Percentiles rank a stretch among this genome's conserved stretches.
These are phyloP conservation scores for Epichloe gansuensis DNA, from an alignment of 2,329 filamentous ascomycete species.

Conservation along the genomic window DNA sequence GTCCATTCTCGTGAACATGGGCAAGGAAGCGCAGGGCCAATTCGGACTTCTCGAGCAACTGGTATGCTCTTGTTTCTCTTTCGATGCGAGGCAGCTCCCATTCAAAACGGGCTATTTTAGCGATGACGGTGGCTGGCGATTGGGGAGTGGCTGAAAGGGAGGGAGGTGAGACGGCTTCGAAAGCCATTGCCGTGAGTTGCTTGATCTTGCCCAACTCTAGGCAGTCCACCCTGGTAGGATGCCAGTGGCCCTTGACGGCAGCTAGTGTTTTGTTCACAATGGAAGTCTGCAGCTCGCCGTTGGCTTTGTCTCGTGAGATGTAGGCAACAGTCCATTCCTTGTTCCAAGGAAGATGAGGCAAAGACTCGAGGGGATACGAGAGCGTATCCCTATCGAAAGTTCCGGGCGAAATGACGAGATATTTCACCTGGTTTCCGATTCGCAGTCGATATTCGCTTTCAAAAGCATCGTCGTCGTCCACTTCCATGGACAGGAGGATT, in stretches of 20 bases:
- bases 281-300: slow-evolving; percentile 15
- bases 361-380: slow-evolving; percentile 13
- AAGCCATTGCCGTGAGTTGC: background rate
- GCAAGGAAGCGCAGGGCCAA: slow-evolving; percentile 22
- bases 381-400: slow-evolving; percentile 6
- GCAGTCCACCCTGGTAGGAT: background rate
- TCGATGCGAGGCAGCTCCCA: slow-evolving; percentile 22
- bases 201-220: background rate
- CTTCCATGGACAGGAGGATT: background rate
- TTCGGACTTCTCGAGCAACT: slow-evolving; percentile 15
- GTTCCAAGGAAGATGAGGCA: slow-evolving; percentile 14
- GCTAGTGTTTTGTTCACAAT: slow-evolving; percentile 13
- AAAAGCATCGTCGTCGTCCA: background rate
- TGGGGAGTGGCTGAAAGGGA: background rate
- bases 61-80: slow-evolving; percentile 19
- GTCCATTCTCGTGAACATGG: slow-evolving; percentile 22
- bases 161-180: background rate
- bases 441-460: background rate
- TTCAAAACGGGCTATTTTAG: slow-evolving; percentile 22
- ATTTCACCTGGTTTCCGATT: background rate
- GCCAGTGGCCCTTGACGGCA: background rate
- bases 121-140: slow-evolving; percentile 8
- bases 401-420: slow-evolving; percentile 12
- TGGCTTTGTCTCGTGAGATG: slow-evolving; percentile 13
- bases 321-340: slow-evolving; percentile 16